Base-by-base conservation (phyloP, 2,329 filamentous ascomycete species). In the Colletotrichum zoysiae region DNA sequence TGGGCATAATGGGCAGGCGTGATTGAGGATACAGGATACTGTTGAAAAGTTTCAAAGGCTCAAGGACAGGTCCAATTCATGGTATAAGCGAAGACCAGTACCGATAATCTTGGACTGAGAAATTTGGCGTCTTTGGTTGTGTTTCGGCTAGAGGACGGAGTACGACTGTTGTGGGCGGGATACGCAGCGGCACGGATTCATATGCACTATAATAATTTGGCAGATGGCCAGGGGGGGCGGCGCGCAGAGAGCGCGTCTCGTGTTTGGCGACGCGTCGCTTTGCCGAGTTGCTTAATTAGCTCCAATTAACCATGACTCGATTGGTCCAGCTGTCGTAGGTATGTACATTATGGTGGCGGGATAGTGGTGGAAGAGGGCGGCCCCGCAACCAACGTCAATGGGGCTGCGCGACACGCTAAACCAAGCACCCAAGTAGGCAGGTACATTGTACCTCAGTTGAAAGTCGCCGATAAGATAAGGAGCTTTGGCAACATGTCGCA, bases 1-100 rank as follows among this genome's bases (percentile, higher is more conserved):
- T 85, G 40, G 85, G 81, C 84, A 85, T 86, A 75, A 74, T 81
- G 74, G 55, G 33, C 61, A 59, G 60, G 44, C 7, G 20, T 55
- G 40, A n/a, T 51, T 35, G 44, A 44, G 33, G 18, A 33, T 42
- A 40, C 38, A 40, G 23, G 40, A 16, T 59, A 44, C 40, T 11
- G 23, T n/a, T 33, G 23, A 30, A 46, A 5, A 33, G 2, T 23
- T 33, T 55, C 26, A 62, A 38, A 26, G 26, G 20, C 16, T 38
- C 44, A 16, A 14, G 30, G n/a, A 42, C 6, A 42, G 33, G n/a
- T 44, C n/a, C 46, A 60, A 48, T 53, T 70, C 67, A 70, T 70
- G 20, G 38, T 56, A 59, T 42, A 26, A 14, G 35, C 38, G 16
- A 26, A 44, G 48, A 38, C 53, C 46, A 35, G 53, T n/a, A 30